These are phyloP conservation scores for Patellifolia procumbens DNA, from an alignment of 179 eudicot genomes.

Conservation along the genomic window DNA sequence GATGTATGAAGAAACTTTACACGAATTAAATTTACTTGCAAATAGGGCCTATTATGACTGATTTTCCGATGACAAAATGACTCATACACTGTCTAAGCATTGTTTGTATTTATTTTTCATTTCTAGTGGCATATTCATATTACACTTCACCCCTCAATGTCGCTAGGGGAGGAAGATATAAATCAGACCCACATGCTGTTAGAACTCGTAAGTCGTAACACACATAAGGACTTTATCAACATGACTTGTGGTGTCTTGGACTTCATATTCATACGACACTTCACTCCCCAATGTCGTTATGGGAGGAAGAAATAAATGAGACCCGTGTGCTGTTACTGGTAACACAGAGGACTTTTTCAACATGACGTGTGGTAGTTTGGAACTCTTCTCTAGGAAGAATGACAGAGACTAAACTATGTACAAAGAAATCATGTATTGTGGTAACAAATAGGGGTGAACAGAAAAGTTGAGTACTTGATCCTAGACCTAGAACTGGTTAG, in stretches of 20 bases:
- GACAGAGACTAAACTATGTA: too few species aligned
- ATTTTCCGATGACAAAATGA: neutral
- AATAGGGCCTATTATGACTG: neutral
- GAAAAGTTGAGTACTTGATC: too few species aligned
- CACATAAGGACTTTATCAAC: neutral
- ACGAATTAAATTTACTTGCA: neutral
- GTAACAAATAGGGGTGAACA: too few species aligned
- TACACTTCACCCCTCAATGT: neutral
- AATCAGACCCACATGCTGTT: too few species aligned
- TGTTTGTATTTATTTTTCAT: neutral
- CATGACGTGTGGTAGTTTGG: neutral
- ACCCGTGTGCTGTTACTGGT: neutral
- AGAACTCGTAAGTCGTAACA: neutral
- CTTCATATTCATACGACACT: too few species aligned
- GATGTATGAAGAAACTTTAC: neutral
- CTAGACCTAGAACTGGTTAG: too few species aligned
- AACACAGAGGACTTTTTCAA: neutral
- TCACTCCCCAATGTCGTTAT: neutral
- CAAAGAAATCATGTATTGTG: too few species aligned
- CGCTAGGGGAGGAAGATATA: too few species aligned
- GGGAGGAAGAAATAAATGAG: neutral
- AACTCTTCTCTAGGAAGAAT: neutral
- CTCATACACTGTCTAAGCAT: neutral
- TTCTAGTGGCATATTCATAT: neutral
- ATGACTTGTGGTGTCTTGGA: neutral